Evolutionary conservation across 1,284 basidiomycete genomes (phyloP), one percentile per base, ranked within the genome.

Genomic region (Irpex sp.): DNA sequence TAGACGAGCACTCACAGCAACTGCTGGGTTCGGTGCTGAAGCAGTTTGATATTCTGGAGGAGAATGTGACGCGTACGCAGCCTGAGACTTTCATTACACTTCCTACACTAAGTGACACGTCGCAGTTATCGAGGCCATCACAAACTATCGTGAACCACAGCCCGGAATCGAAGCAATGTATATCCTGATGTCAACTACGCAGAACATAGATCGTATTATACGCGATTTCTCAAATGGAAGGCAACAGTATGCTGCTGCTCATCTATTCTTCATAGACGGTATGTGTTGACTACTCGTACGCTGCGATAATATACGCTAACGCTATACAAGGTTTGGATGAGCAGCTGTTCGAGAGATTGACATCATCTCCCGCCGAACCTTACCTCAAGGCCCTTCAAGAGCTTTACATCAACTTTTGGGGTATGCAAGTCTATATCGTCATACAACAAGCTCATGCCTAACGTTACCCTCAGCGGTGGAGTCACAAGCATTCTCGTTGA

Each of bases 221-320:
- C 85, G 82, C 36, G 96, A 98, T 77, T 97, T 95, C 73, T 81
- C 85, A 7, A 77, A 79, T 63, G 83, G 82, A 4, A 76, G 78
- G 61, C 83, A 85, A 64, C 93, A 92, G 72, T 99, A 98, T 74
- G 88, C 89, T 31, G 91, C 82, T 0, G 97, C 92, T 0, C 94
- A 98, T 76, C 76, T 98, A 63, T 98, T 97, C 83, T 99, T 99
- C 76, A 83, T 97, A 60, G 97, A 99, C 75, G 91, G 96, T 93
- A 69, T 70, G 86, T 77, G 21, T 61, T 62, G 31, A 13, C 38
- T 8, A 59, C 49, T 31, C 63, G 38, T 38, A 17, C 56, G 26
- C 7, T 37, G 15, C 19, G 15, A 5, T 15, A 15, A 21, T 11
- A 6, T 3, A 11, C 6, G 21, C 56, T 66, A 57, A 67, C 21